phyloP scores from a whole-genome alignment of 139 green algal genomes.

The Mesostigma viride region DNA sequence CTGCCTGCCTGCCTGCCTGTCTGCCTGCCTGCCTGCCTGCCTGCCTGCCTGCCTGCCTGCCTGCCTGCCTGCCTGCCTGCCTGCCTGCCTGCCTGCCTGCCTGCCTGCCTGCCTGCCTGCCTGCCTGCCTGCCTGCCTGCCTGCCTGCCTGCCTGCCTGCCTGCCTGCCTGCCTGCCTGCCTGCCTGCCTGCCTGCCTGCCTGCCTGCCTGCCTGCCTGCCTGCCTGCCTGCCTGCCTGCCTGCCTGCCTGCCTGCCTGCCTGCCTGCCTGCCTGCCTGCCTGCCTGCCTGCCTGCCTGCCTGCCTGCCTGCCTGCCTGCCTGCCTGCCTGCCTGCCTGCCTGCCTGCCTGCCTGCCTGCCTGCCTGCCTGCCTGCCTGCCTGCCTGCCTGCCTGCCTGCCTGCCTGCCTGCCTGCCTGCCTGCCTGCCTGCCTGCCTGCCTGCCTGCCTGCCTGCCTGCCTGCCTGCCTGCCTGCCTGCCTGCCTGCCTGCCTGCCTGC shows the following conservation, averaged over 20 bases:
- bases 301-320: conserved; percentile 4
- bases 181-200: conserved; percentile 4
- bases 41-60: conserved; percentile 15
- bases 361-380: conserved; percentile 4
- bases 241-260: conserved; percentile 4
- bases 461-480: no score
- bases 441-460: no score
- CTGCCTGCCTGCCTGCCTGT: conserved; percentile 15
- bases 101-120: neutral
- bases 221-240: conserved; percentile 4
- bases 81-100: neutral
- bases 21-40: no score
- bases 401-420: conserved; percentile 4
- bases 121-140: neutral
- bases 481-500: no score
- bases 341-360: conserved; percentile 4
- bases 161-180: conserved; percentile 4
- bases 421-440: no score
- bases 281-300: conserved; percentile 4
- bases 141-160: neutral
- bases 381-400: conserved; percentile 4
- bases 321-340: conserved; percentile 4
- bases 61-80: conserved; percentile 12
- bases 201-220: conserved; percentile 4
- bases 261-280: conserved; percentile 4